These are phyloP conservation scores for Oryza punctata DNA, from an alignment of 176 grass and related monocot genomes.

Conservation along the genomic window DNA sequence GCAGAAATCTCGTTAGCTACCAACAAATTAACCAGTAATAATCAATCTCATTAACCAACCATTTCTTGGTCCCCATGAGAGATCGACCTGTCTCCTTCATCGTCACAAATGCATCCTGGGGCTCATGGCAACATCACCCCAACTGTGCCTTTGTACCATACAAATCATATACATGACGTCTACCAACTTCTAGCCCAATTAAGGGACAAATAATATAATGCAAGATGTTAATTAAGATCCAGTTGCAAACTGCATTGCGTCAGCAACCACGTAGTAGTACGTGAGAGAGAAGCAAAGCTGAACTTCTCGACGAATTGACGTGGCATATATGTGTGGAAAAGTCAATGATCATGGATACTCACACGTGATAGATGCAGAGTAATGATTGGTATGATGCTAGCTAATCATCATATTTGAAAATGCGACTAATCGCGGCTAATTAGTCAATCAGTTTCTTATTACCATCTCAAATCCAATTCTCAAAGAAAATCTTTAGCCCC, in stretches of 20 bases:
- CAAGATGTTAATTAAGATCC: not conserved
- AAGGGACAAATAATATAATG: not conserved
- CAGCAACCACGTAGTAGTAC: not conserved
- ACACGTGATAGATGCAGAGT: not conserved
- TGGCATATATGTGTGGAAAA: not conserved
- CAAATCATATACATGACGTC: not conserved
- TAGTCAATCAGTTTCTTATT: no score
- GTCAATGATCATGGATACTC: not conserved
- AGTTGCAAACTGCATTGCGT: not conserved
- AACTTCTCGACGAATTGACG: not conserved
- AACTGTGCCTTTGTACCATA: not conserved
- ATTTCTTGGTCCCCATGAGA: not conserved
- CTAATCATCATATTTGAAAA: no score
- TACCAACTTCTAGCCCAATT: not conserved
- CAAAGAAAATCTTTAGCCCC: no score
- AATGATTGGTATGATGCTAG: no score
- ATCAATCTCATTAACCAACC: not conserved
- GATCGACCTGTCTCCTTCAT: no score
- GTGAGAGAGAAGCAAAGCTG: not conserved
- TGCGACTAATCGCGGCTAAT: no score
- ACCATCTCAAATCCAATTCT: no score
- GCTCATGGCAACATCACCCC: not conserved
- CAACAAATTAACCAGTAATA: not conserved
- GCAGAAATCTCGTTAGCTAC: not conserved
- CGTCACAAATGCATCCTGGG: no score